Base-by-base conservation (phyloP, 2,329 filamentous ascomycete genomes). In the Neopestalotiopsis rosae region DNA sequence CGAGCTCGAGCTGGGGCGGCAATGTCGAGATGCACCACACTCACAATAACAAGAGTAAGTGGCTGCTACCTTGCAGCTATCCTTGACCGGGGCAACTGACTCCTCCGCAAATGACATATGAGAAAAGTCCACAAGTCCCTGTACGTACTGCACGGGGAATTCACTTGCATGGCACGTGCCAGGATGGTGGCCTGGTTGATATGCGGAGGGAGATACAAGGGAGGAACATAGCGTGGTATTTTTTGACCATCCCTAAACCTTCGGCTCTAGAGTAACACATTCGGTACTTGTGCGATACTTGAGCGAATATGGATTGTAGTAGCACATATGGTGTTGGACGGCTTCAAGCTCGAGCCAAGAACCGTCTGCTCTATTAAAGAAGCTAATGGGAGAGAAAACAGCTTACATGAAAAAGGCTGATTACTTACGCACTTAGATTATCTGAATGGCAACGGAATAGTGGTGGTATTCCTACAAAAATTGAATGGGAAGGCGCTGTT, bases 21-120 rank as follows among this genome's bases (percentile, higher is more conserved):
- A 38, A 52, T n/a, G 9, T 52, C 45, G 45, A 52, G n/a, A 52
- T 52, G 45, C 20, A 52, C 17, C 20, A 52, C 45, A 52, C 20
- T n/a, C 17, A 9, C n/a, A 17, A n/a, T n/a, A 62, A 40, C 59
- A 62, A 38, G 24, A 38, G 59, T 62, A 38, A 20, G 34, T 34
- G 59, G 59, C 32, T 62, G 59, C 13, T 59, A 20, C 28, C 32
- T 62, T 38, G 59, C 59, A 65, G 40, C 38, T 49, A 49, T 20
- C n/a, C 62, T 28, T 34, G 63, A 42, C 32, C 6, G 63, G 63
- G 63, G 28, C n/a, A 56, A 6, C 14, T 56, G 30, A 20, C 45
- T 56, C 24, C 63, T 45, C 63, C 63, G 49, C 28, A 65, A 66
- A 56, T 38, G 63, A 57, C 63, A 42, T 57, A 58, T 56, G 49